Evolutionary conservation across 306 rosid species (phyloP).

Genomic region (Dryas alaskensis): DNA sequence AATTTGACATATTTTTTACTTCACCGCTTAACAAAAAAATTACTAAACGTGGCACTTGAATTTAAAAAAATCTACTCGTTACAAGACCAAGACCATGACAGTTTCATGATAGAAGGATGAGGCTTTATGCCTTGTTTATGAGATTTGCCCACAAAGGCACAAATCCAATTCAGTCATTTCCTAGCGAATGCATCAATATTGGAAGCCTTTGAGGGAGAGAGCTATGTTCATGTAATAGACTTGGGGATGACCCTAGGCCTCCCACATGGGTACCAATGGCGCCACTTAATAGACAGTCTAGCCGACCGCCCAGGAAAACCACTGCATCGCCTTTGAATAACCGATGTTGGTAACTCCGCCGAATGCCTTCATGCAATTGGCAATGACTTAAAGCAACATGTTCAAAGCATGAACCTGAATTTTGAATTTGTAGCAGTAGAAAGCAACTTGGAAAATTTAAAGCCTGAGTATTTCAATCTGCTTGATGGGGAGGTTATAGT

Average conservation of each 20-base stretch:
- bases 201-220: slow-evolving; percentile 29
- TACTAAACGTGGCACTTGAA: too few relatives aligned
- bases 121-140: slow-evolving; percentile 22
- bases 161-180: slow-evolving; percentile 15
- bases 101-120: slow-evolving; percentile 15
- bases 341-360: slow-evolving; percentile 5
- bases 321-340: not conserved
- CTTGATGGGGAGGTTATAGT: slow-evolving; percentile 18
- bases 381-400: slow-evolving; percentile 9
- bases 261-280: slow-evolving; percentile 21
- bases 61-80: not conserved
- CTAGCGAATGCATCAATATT: slow-evolving; percentile 18
- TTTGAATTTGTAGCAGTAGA: slow-evolving; percentile 5
- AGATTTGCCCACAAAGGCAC: slow-evolving; percentile 7
- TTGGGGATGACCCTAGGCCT: slow-evolving; percentile 26
- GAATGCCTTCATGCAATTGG: slow-evolving; percentile 13
- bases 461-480: slow-evolving; percentile 8
- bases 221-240: slow-evolving; percentile 17
- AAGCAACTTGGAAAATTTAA: slow-evolving; percentile 15
- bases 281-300: slow-evolving; percentile 8
- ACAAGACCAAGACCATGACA: not conserved
- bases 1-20: too few relatives aligned
- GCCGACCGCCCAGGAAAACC: slow-evolving; percentile 12
- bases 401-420: not conserved
- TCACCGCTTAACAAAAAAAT: too few relatives aligned